Percentiles rank a stretch among this genome's conserved stretches.
Conservation (phyloP, 768 basidiomycete genomes). For the Hygrophorus russula region DNA sequence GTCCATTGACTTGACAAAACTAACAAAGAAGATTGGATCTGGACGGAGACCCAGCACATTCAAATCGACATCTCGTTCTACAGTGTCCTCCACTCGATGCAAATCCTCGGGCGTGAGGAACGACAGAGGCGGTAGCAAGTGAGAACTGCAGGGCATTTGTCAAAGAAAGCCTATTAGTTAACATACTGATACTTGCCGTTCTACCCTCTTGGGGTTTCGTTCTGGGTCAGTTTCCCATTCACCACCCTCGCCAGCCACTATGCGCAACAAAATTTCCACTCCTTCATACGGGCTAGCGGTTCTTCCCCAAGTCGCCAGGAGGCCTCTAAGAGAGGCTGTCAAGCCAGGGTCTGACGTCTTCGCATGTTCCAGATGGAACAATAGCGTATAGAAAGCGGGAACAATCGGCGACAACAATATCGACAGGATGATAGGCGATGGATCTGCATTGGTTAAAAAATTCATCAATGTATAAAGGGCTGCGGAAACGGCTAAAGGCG, state of each 20-base stretch:
- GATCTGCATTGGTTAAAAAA: conserved; percentile 67
- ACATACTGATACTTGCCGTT: conserved; percentile 27
- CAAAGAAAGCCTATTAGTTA: conserved; percentile 4
- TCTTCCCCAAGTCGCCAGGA: conserved; percentile 70
- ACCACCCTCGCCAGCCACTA: conserved; percentile 40
- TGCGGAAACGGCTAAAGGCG: conserved; percentile 19
- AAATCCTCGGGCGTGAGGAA: conserved; percentile 45
- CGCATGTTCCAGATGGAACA: conserved; percentile 37
- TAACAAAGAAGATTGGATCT: conserved; percentile 60
- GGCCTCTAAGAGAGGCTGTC: conserved; percentile 44
- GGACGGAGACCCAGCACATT: conserved; percentile 63
- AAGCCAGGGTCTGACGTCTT: conserved; percentile 57
- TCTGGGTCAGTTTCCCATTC: conserved; percentile 48
- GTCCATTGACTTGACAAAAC: conserved; percentile 53
- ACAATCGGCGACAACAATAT: conserved; percentile 58
- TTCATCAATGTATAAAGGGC: conserved; percentile 41
- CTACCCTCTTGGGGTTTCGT: conserved; percentile 33
- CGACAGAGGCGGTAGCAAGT: conserved; percentile 18
- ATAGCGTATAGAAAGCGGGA: conserved; percentile 53
- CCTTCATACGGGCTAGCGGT: conserved; percentile 55
- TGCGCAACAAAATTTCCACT: conserved; percentile 42
- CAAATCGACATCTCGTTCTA: conserved; percentile 35
- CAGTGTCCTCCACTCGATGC: conserved; percentile 24
- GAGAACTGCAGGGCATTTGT: conserved; percentile 12
- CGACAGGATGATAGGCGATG: conserved; percentile 58